Evolutionary conservation across 163 green algal genomes (phyloP).

Genomic region (Botryococcus braunii): DNA sequence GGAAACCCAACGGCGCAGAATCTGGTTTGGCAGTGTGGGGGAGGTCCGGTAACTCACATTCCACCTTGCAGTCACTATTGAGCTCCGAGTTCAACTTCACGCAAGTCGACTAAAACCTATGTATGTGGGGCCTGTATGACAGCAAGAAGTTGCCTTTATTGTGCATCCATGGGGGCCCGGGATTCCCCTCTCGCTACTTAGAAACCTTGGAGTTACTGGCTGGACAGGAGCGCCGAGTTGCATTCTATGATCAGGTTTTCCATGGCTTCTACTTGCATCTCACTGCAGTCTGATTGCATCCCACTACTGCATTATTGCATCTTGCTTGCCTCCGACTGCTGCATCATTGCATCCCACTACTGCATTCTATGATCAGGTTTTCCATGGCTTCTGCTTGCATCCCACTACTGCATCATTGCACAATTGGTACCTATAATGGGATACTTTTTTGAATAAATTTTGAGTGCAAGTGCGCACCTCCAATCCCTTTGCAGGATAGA

Average conservation of each 20-base stretch:
- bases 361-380: slow-evolving; percentile 36
- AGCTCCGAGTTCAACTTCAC: not conserved
- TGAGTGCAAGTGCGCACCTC: too few relatives aligned
- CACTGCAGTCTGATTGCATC: too few relatives aligned
- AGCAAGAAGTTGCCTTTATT: slow-evolving; percentile 18
- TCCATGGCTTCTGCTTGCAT: too few relatives aligned
- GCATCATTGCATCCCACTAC: not conserved
- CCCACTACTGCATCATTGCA: too few relatives aligned
- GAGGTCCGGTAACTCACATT: not conserved
- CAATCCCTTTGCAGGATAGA: too few relatives aligned
- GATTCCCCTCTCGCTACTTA: slow-evolving; percentile 21
- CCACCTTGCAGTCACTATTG: not conserved
- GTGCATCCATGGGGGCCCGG: slow-evolving; percentile 21
- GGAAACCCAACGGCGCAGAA: not conserved
- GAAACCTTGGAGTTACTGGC: slow-evolving; percentile 27
- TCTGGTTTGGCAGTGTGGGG: not conserved
- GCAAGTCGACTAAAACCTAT: not conserved
- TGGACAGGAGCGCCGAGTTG: slow-evolving; percentile 16
- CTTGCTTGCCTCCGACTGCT: not conserved
- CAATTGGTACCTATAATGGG: too few relatives aligned
- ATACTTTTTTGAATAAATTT: too few relatives aligned
- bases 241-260: slow-evolving; percentile 35
- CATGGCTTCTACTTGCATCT: too few relatives aligned
- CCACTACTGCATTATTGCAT: not conserved
- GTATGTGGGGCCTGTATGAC: not conserved